Evolutionary conservation across 164 flowering plant species (phyloP).

Genomic region (Saururus chinensis): DNA sequence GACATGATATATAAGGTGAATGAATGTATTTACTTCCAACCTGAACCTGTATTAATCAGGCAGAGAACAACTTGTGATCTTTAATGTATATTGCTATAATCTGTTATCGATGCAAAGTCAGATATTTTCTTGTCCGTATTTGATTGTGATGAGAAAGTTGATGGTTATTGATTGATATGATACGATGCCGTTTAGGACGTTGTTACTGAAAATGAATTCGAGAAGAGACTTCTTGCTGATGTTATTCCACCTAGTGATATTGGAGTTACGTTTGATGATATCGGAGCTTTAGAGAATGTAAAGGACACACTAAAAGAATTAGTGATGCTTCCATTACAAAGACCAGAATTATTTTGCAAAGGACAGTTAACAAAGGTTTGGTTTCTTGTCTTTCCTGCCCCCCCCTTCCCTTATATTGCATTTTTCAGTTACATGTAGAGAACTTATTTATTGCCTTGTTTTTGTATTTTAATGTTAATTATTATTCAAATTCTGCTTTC

Average conservation of each 20-base stretch:
- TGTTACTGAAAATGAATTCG: slow-evolving; percentile 91
- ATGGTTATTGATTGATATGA: background rate
- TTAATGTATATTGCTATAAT: too few species aligned
- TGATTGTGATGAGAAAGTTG: background rate
- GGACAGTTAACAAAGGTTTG: slow-evolving; percentile 87
- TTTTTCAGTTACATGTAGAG: background rate
- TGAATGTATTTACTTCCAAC: too few species aligned
- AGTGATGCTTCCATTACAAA: slow-evolving; percentile 95
- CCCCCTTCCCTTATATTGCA: too few species aligned
- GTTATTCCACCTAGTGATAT: slow-evolving; percentile 90
- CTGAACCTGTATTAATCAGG: background rate
- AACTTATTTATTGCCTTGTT: background rate
- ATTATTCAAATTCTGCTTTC: background rate
- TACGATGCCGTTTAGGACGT: slow-evolving; percentile 47
- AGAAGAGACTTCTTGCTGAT: slow-evolving; percentile 82
- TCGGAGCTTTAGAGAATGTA: slow-evolving; percentile 88
- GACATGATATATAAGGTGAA: too few species aligned
- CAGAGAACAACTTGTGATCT: background rate
- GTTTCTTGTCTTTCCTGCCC: background rate
- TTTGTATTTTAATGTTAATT: background rate
- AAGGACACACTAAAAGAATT: slow-evolving; percentile 92
- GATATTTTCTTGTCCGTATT: background rate
- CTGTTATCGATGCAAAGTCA: background rate
- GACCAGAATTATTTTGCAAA: slow-evolving; percentile 86
- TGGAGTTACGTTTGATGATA: slow-evolving; percentile 90